These are phyloP conservation scores for Papilionanthe hybrid DNA, from an alignment of 116 monocot genomes.

Conservation along the genomic window DNA sequence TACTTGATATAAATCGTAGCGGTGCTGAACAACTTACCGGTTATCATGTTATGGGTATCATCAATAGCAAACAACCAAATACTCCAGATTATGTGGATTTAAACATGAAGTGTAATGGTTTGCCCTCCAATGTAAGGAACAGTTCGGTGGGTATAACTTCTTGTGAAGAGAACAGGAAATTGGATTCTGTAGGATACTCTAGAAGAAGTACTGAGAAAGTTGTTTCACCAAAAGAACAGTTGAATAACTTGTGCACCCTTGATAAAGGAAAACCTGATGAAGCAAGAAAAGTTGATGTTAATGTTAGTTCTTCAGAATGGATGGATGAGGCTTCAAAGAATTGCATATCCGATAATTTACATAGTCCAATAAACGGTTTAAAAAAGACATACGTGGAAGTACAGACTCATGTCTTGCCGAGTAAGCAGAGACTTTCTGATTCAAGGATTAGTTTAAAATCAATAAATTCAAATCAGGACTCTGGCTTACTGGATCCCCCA, in stretches of 20 bases:
- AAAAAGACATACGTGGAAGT: slow-evolving; percentile 2
- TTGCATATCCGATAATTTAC: slow-evolving; percentile 11
- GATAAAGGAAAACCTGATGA: slow-evolving; percentile 4
- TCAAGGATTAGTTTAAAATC: slow-evolving; percentile 13
- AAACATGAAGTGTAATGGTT: slow-evolving; percentile 9
- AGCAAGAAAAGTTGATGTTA: slow-evolving; percentile 1
- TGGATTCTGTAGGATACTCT: slow-evolving; percentile 24
- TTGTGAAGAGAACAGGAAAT: slow-evolving; percentile 17
- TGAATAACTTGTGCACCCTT: neutral
- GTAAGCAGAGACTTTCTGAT: slow-evolving; percentile 16
- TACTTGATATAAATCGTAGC: neutral
- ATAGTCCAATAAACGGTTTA: slow-evolving; percentile 2
- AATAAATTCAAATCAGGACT: slow-evolving; percentile 3
- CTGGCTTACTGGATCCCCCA: slow-evolving; percentile 1
- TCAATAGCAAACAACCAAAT: neutral
- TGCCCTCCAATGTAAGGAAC: slow-evolving; percentile 3
- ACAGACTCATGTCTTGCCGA: neutral
- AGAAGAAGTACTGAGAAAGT: slow-evolving; percentile 30
- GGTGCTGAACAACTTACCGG: neutral
- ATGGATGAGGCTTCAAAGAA: neutral
- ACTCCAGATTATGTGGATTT: neutral
- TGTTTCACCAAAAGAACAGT: slow-evolving; percentile 16
- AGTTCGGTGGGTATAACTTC: slow-evolving; percentile 3
- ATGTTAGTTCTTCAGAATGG: neutral
- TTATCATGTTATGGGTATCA: slow-evolving; percentile 1